Base-by-base conservation (phyloP, 768 basidiomycete species). In the Coprinellus micaceus region DNA sequence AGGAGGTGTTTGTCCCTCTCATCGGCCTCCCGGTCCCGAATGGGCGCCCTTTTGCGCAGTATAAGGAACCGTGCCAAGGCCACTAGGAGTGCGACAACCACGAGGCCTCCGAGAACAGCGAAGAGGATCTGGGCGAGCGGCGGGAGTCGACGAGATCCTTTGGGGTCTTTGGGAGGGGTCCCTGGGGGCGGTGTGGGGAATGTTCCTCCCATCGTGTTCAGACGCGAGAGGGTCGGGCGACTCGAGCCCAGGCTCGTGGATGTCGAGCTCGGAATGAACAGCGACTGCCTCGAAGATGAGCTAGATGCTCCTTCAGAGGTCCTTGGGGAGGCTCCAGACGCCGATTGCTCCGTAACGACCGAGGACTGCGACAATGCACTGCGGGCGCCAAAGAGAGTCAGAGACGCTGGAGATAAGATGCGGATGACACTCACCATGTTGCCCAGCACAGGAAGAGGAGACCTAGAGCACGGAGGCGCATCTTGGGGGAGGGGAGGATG, bases 1-100 rank as follows among this genome's bases (percentile, higher is more conserved):
- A 85, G 70, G 29, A 73, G 73, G 64, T 78, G 77, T 37, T 79
- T 69, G 29, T 73, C 70, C 28, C 79, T 60, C 24, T 77, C 64
- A 10, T 70, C 70, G 10, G 71, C 71, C 25, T 81, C 71, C 13
- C 79, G 72, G 59, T 82, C 81, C 21, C 67, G 77, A 19, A 61
- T 51, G 0, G 83, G 82, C 10, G 76, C 77, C 58, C 70, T 73
- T 50, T 63, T 64, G 65, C 78, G 83, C 49, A 66, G 74, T 60
- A 74, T 71, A 46, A 68, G 61, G 57, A 77, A 82, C 22, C 80
- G 79, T 10, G 71, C 17, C 57, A 76, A 58, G 30, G 69, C 63
- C 30, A 75, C 39, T 22, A 79, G 36, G 30, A 82, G 41, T 21
- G 62, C 49, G 4, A 78, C 48, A 11, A 56, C 74, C 3, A 72